phyloP scores from a whole-genome alignment of 78 protist species.

The Salpingoeca rosetta region DNA sequence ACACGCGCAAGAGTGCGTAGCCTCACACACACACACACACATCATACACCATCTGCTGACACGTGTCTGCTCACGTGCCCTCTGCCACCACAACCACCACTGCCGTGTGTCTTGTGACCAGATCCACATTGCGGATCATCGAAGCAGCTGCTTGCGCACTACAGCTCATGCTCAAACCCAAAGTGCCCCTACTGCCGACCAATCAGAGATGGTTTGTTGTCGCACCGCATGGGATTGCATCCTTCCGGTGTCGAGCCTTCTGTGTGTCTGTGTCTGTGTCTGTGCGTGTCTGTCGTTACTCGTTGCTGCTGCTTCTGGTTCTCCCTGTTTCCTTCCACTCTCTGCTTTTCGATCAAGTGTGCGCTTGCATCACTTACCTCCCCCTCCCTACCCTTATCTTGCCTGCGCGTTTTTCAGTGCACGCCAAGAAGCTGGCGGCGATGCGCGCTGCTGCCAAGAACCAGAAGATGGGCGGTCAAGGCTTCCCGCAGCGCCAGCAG shows the following conservation, averaged over 20 bases:
- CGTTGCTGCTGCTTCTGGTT: not conserved
- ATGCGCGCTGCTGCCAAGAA: too few species aligned
- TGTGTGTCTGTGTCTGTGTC: not conserved
- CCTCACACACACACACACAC: too few species aligned
- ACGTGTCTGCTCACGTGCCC: not conserved
- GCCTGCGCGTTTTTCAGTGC: too few species aligned
- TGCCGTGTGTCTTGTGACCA: not conserved
- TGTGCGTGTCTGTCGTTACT: not conserved
- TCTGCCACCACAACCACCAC: not conserved
- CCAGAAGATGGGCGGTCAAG: too few species aligned
- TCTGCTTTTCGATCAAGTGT: too few species aligned
- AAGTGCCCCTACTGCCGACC: constrained; percentile 1
- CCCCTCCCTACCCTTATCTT: too few species aligned
- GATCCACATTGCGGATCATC: constrained; percentile 19
- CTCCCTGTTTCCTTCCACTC: not conserved
- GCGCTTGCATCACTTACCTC: too few species aligned
- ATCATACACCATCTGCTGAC: too few species aligned
- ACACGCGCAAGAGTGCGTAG: too few species aligned
- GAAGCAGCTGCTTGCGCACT: constrained; percentile 11
- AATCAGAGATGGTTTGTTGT: not conserved
- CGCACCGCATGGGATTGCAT: not conserved
- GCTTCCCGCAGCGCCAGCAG: too few species aligned
- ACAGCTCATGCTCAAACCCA: not conserved
- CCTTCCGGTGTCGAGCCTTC: not conserved
- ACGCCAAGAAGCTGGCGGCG: too few species aligned